Percentiles rank a stretch among this genome's conserved stretches.
phyloP scores from a whole-genome alignment of 164 flowering plant genomes.

The Annona cherimola region DNA sequence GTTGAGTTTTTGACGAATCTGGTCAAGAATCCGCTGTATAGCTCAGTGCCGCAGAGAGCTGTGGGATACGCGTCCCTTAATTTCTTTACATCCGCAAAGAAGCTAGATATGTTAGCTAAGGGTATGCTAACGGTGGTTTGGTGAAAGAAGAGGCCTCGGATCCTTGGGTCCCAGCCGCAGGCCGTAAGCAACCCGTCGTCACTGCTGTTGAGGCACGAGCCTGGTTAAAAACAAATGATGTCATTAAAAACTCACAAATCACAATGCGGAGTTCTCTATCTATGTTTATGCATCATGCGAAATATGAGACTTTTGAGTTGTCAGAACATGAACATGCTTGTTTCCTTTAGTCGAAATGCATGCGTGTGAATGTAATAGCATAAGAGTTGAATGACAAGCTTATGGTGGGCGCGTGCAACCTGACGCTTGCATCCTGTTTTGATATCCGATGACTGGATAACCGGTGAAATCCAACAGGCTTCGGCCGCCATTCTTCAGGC shows the following conservation, averaged over 20 bases:
- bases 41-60: constrained; percentile 7
- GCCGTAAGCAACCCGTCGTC: constrained; percentile 4
- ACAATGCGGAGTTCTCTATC: no score
- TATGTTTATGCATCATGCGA: no score
- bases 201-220: constrained; percentile 6
- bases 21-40: constrained; percentile 7
- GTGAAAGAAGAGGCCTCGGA: constrained; percentile 1
- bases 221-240: background rate
- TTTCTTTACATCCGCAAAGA: constrained; percentile 7
- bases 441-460: constrained; percentile 9
- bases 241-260: no score
- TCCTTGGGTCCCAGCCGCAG: constrained; percentile 8
- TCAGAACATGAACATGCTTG: no score
- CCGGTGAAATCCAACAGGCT: constrained; percentile 8
- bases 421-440: constrained; percentile 4
- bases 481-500: constrained; percentile 7
- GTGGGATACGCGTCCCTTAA: constrained; percentile 3
- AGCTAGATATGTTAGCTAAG: constrained; percentile 1
- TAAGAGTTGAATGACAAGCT: no score
- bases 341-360: no score
- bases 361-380: no score
- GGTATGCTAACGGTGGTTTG: constrained; percentile 9
- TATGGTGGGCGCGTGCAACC: background rate
- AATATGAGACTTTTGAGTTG: no score
- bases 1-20: constrained; percentile 9